Conservation (phyloP, 257 asterid genomes). For the Lithospermum erythrorhizon region DNA sequence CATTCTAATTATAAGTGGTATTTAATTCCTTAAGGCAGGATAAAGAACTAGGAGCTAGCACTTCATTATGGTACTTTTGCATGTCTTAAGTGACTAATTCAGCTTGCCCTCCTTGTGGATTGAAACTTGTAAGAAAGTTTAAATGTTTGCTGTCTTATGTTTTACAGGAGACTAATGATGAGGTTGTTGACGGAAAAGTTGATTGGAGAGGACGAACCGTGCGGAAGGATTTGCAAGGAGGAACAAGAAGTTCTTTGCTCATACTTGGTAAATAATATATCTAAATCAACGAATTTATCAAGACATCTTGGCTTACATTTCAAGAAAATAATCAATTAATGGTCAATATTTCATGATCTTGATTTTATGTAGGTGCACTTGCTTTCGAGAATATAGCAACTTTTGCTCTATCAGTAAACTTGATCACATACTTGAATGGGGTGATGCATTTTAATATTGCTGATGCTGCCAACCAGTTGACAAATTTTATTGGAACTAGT, state of each 20-base stretch:
- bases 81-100: background rate
- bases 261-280: conserved; percentile 31
- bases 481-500: conserved; percentile 43
- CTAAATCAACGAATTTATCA: no score
- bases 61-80: background rate
- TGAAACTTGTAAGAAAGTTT: background rate
- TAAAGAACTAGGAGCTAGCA: no score
- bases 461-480: conserved; percentile 51
- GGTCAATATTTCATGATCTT: conserved; percentile 26
- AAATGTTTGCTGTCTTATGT: background rate
- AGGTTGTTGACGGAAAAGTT: conserved; percentile 54
- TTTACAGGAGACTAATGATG: conserved; percentile 27
- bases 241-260: conserved; percentile 30
- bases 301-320: background rate
- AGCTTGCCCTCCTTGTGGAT: background rate
- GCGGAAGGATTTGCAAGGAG: conserved; percentile 46
- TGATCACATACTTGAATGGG: conserved; percentile 26
- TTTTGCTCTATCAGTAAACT: background rate
- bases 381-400: background rate
- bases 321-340: background rate
- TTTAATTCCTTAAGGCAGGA: no score
- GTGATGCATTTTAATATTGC: conserved; percentile 50
- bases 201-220: conserved; percentile 68
- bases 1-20: background rate
- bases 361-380: conserved; percentile 14